Evolutionary conservation across 2,329 filamentous ascomycete species (phyloP).

Genomic region (Phaeomoniella chlamydospora): DNA sequence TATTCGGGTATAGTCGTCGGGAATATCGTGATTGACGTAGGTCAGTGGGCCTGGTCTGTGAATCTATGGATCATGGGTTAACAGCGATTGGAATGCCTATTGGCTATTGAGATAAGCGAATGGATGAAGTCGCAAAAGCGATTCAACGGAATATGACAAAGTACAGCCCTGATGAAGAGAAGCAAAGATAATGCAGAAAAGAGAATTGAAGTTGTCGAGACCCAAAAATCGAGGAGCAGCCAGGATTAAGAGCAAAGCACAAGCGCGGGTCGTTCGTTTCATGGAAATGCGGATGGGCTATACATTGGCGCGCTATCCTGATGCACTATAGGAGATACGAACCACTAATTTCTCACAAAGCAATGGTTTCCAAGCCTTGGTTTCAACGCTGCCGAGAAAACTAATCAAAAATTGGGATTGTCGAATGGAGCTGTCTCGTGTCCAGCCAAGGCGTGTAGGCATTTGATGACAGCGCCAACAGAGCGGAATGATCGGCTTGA

Average conservation of each 20-base stretch:
- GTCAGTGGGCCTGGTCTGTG: too few relatives aligned
- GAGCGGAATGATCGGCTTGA: too few relatives aligned
- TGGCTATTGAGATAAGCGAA: neutral
- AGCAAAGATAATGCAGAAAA: neutral
- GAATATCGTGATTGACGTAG: too few relatives aligned
- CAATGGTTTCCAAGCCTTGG: neutral
- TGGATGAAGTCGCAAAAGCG: neutral
- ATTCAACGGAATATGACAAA: neutral
- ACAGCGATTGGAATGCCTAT: neutral
- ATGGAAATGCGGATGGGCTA: too few relatives aligned
- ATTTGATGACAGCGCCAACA: too few relatives aligned
- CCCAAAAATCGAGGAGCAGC: neutral
- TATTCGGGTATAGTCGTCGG: too few relatives aligned
- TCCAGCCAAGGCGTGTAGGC: too few relatives aligned
- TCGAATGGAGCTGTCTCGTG: too few relatives aligned
- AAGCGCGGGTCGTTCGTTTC: neutral
- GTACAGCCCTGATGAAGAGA: neutral
- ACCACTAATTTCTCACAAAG: too few relatives aligned
- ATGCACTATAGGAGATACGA: neutral
- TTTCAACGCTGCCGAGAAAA: neutral
- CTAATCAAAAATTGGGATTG: too few relatives aligned
- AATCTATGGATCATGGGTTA: too few relatives aligned
- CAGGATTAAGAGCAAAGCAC: neutral
- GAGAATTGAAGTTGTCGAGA: neutral
- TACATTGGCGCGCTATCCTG: too few relatives aligned